phyloP scores from a whole-genome alignment of 331 rosid genomes.

The Malus hybrid region DNA sequence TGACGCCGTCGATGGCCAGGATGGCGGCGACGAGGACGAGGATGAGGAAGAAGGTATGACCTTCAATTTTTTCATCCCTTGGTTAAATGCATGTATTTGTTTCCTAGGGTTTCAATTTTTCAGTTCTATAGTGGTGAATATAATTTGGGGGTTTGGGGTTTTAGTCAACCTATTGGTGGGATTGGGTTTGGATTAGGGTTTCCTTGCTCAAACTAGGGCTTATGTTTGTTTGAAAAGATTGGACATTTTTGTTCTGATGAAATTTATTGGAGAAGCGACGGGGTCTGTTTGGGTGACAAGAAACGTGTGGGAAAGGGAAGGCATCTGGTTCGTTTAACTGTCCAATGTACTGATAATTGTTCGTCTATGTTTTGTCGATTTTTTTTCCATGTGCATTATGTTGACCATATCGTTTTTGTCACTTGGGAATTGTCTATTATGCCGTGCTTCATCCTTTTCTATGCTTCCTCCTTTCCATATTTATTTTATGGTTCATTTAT shows the following conservation, averaged over 20 bases:
- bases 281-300: too few relatives aligned
- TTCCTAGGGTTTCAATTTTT: not conserved
- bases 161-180: not conserved
- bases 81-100: not conserved
- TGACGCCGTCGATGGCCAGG: constrained; percentile 40
- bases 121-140: not conserved
- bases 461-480: not conserved
- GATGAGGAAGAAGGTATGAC: constrained; percentile 86
- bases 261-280: not conserved
- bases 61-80: not conserved
- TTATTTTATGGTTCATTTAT: not conserved
- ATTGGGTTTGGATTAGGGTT: constrained; percentile 7
- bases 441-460: not conserved
- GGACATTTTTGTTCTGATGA: not conserved
- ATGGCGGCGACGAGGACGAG: constrained; percentile 55
- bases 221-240: not conserved
- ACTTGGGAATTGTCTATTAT: not conserved
- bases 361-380: not conserved
- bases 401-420: not conserved
- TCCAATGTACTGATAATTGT: not conserved
- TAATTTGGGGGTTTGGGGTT: not conserved
- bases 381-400: not conserved
- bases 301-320: not conserved
- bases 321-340: not conserved
- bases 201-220: not conserved